phyloP scores from a whole-genome alignment of 225 moss, liverwort and hornwort species.

The Bryum argenteum region DNA sequence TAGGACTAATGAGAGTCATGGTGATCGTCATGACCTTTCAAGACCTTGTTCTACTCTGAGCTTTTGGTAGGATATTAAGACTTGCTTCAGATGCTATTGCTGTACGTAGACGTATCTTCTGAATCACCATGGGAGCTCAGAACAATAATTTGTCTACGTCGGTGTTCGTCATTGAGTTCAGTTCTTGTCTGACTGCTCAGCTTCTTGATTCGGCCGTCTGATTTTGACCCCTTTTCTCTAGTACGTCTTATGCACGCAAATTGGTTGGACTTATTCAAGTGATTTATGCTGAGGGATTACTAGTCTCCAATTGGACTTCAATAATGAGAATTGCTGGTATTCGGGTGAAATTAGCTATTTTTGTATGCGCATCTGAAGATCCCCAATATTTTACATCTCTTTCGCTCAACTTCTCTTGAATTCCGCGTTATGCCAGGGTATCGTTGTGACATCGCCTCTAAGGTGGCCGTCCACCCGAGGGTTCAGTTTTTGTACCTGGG shows the following conservation, averaged over 20 bases:
- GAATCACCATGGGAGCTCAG: not conserved
- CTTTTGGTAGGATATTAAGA: not conserved
- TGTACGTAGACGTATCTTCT: conserved; percentile 4
- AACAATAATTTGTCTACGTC: not conserved
- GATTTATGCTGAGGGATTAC: conserved; percentile 4
- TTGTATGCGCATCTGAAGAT: conserved; percentile 5
- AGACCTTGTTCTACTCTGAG: not conserved
- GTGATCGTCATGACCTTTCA: not conserved
- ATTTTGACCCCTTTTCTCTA: conserved; percentile 4
- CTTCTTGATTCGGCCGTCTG: not conserved
- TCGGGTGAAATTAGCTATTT: conserved; percentile 10
- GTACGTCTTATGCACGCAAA: conserved; percentile 16
- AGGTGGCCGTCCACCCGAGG: conserved; percentile 74
- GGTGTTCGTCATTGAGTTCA: conserved; percentile 7
- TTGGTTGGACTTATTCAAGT: conserved; percentile 1
- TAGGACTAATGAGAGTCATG: conserved; percentile 8
- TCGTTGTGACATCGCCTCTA: conserved; percentile 67
- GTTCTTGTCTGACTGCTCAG: not conserved
- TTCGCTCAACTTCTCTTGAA: conserved; percentile 18
- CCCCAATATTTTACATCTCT: conserved; percentile 8
- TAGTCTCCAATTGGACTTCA: conserved; percentile 10
- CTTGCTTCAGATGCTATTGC: conserved; percentile 13
- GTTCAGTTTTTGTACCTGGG: conserved; percentile 80
- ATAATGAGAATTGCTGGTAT: not conserved
- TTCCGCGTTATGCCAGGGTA: conserved; percentile 56